These are phyloP conservation scores for Oryza officinalis DNA, from an alignment of 176 grass and related monocot species.

Conservation along the genomic window DNA sequence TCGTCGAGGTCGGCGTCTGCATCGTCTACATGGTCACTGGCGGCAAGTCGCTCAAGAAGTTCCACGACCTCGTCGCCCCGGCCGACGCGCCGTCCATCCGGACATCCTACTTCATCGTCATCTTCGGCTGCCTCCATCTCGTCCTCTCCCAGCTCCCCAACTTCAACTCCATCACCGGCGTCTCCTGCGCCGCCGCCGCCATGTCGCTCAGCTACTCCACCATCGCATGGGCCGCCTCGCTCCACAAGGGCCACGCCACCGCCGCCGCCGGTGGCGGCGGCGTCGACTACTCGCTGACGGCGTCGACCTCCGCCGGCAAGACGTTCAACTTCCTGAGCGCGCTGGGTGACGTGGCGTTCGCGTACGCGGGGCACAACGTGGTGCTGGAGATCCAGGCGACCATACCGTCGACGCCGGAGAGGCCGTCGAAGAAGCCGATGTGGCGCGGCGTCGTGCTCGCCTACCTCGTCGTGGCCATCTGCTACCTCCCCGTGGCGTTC, in stretches of 20 bases:
- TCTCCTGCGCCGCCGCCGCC: slow-evolving; percentile 65
- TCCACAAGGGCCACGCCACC: slow-evolving; percentile 28
- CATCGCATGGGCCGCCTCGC: slow-evolving; percentile 55
- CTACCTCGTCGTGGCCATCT: slow-evolving; percentile 60
- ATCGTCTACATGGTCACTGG: slow-evolving; percentile 83
- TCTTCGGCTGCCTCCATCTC: slow-evolving; percentile 51
- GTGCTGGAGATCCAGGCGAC: slow-evolving; percentile 92
- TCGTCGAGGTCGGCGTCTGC: slow-evolving; percentile 64
- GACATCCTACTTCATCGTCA: slow-evolving; percentile 51
- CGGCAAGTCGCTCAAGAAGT: slow-evolving; percentile 65
- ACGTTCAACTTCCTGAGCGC: slow-evolving; percentile 55
- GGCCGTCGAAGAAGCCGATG: slow-evolving; percentile 82
- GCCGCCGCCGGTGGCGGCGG: too few species aligned
- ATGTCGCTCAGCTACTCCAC: slow-evolving; percentile 82
- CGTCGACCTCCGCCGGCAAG: not conserved
- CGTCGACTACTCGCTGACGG: slow-evolving; percentile 48
- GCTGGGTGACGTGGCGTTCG: slow-evolving; percentile 58
- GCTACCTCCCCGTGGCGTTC: slow-evolving; percentile 82
- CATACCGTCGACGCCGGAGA: slow-evolving; percentile 62
- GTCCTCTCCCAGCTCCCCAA: slow-evolving; percentile 63
- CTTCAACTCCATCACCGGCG: slow-evolving; percentile 61
- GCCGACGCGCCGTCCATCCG: slow-evolving; percentile 3
- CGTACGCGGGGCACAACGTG: slow-evolving; percentile 76
- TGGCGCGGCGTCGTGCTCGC: slow-evolving; percentile 63
- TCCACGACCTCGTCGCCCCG: slow-evolving; percentile 33